Evolutionary conservation across 2,329 filamentous ascomycete species (phyloP), one percentile per base, ranked within the genome.

Genomic region (Talaromyces sp.): DNA sequence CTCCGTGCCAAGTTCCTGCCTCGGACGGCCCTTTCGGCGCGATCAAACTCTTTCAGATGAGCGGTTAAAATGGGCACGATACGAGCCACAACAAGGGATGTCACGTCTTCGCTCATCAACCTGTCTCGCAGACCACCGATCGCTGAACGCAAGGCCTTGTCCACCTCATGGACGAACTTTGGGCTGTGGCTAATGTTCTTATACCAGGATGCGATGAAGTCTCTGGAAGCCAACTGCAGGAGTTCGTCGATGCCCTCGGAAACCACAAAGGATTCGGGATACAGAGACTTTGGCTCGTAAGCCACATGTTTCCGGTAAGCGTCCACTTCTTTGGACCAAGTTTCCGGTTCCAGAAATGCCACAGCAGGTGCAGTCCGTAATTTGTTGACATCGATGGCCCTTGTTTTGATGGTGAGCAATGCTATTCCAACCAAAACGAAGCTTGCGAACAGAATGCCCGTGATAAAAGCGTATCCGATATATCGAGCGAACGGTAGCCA

Each of bases 181-280:
- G 88, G 86, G 68, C 88, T 91, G 64, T 81, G 83, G 77, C 91
- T 96, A 70, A 99, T 97, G 69, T 86, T 84, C 32, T 82, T 83
- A 74, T 97, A 97, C 94, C 94, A 99, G 53, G 88, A 88, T 61
- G 83, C 85, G 60, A 99, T 85, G 72, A 96, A 97, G 72, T 97
- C 91, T 64, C 90, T 84, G 64, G 91, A 76, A 57, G 96, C 84
- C 57, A 92, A 79, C 56, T 88, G 85, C 51, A 99, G 82, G 32
- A 97, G 77, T 57, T 86, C 83, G 74, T 97, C 91, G 65, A 97
- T 78, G 52, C 88, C 89, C 67, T 87, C 84, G 12, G 92, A 95
- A 58, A 97, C 85, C 61, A 87, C 83, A 66, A 88, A 86, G 21
- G 90, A 92, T 57, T 88, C 83, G 60, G 89, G 84, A 70, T 91